Base-by-base conservation (phyloP, 192 early-diverging fungal genomes). In the Backusella morwellensis region DNA sequence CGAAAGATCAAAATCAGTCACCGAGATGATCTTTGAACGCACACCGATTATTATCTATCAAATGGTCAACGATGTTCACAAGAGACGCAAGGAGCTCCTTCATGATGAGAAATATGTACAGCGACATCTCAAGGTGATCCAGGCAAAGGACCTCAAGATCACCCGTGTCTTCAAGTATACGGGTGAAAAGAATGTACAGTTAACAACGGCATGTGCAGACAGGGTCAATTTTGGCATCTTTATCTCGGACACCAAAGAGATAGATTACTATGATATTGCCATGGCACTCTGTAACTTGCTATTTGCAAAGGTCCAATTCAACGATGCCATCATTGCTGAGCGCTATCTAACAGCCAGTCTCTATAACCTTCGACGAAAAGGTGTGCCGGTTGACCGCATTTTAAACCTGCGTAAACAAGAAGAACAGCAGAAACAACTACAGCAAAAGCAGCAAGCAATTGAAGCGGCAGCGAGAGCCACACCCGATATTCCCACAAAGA, bases 251-350 rank as follows among this genome's bases (percentile, higher is more conserved):
- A 66, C 82, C 11, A 81, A 83, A 19, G 90, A 94, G 17, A 87
- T 89, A 41, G 93, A 96, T 70, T 91, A 85, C 66, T 96, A 95
- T 83, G 95, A 96, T 86, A 89, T 96, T 54, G 91, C 94, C 1
- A 86, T 88, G 35, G 88, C 88, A 0, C 78, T 96, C 26, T 92
- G 92, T 4, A 85, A 86, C 66, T 66, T 96, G 14, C 74, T 96
- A 0, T 89, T 96, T 70, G 83, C 84, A 14, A 86, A 89, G 50
- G 87, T 87, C 29, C 86, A 92, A 15, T 83, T 96, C 68, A 95
- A 93, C 70, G 94, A 95, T 78, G 86, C 91, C 1, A 88, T 96
- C 72, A 85, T 96, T 68, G 85, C 94, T 47, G 91, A 91, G 7
- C 92, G 92, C 6, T 84, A 95, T 42, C 85, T 96, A 35, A 89